These are phyloP conservation scores for Fomitopsis pinicola DNA, from an alignment of 1,284 basidiomycete species.

Conservation along the genomic window DNA sequence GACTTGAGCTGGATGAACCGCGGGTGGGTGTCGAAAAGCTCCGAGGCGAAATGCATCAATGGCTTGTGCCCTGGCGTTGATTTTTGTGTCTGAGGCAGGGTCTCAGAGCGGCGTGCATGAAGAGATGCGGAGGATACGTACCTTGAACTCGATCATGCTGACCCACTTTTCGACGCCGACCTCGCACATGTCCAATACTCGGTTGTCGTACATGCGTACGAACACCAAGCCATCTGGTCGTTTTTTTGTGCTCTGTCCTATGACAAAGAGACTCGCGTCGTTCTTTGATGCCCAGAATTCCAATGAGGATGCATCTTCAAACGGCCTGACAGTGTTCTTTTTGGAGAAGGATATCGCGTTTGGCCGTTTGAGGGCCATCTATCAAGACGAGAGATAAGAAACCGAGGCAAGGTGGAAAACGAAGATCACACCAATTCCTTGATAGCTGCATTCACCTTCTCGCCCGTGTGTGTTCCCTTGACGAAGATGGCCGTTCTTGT, in stretches of 20 bases:
- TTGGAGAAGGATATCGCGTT: conserved; percentile 91
- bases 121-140: conserved; percentile 31
- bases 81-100: conserved; percentile 65
- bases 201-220: conserved; percentile 83
- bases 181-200: conserved; percentile 94
- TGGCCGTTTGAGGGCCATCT: conserved; percentile 92
- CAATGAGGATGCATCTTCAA: conserved; percentile 81
- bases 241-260: conserved; percentile 95
- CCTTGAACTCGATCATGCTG: conserved; percentile 83
- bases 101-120: background rate
- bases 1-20: conserved; percentile 92
- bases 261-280: conserved; percentile 88
- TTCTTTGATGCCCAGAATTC: conserved; percentile 96
- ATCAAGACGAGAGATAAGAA: background rate
- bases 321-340: conserved; percentile 91
- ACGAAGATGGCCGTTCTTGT: conserved; percentile 86
- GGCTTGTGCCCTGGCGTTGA: conserved; percentile 90
- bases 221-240: conserved; percentile 87
- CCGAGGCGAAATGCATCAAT: conserved; percentile 93
- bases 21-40: conserved; percentile 89
- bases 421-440: conserved; percentile 73
- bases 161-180: conserved; percentile 81
- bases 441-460: conserved; percentile 78
- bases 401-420: background rate
- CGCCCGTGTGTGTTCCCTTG: conserved; percentile 82